A percentile compares a stretch with the other conserved stretches of the same genome.
These are phyloP conservation scores for Hypoxylon sp. DNA, from an alignment of 2,329 filamentous ascomycete genomes.

Conservation along the genomic window DNA sequence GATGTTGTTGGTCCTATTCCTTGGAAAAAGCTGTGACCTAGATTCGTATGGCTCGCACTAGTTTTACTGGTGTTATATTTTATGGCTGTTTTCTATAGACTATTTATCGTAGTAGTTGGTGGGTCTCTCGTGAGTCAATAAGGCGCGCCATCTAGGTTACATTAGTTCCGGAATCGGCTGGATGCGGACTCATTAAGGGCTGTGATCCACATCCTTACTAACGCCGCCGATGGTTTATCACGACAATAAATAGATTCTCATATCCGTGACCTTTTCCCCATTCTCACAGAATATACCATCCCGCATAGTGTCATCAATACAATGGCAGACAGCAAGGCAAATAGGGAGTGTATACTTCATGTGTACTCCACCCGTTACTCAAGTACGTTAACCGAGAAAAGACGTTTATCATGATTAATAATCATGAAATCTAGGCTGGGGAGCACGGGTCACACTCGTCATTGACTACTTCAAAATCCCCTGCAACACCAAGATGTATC, in stretches of 20 bases:
- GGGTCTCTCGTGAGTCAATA: constrained; percentile 31
- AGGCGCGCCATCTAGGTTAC: background rate
- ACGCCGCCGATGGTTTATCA: background rate
- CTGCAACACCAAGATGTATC: constrained; percentile 59
- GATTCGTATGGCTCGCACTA: background rate
- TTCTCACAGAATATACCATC: background rate
- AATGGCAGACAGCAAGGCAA: constrained; percentile 38
- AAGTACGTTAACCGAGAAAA: constrained; percentile 35
- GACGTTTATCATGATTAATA: background rate
- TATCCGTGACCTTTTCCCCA: too few species aligned
- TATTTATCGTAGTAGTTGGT: constrained; percentile 8
- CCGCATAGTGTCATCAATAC: background rate
- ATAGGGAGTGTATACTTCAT: constrained; percentile 39
- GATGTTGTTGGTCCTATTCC: constrained; percentile 38
- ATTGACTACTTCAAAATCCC: constrained; percentile 61
- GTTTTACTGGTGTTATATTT: background rate
- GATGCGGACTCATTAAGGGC: background rate
- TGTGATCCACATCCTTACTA: constrained; percentile 6
- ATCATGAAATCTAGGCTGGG: constrained; percentile 44
- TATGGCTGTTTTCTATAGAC: background rate
- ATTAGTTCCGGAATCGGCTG: constrained; percentile 34
- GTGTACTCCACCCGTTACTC: constrained; percentile 49
- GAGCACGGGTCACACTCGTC: constrained; percentile 53
- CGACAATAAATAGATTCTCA: constrained; percentile 3
- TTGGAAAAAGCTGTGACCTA: constrained; percentile 16